Conservation (phyloP, 331 rosid genomes). For the Acacia pycnantha region DNA sequence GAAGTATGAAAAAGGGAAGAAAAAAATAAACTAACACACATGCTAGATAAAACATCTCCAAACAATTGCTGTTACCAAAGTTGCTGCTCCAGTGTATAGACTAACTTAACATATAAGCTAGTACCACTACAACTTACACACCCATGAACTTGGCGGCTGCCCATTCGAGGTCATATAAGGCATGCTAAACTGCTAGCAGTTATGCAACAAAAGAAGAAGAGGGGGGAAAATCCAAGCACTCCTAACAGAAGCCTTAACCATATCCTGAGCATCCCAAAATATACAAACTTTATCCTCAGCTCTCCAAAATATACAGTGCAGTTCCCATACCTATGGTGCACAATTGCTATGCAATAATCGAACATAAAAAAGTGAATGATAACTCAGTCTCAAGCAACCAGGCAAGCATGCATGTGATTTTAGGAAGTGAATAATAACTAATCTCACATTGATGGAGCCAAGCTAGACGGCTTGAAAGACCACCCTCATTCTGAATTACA, state of each 20-base stretch:
- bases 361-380: background rate
- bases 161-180: conserved; percentile 7
- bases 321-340: background rate
- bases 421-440: background rate
- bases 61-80: background rate
- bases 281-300: background rate
- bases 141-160: background rate
- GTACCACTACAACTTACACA: background rate
- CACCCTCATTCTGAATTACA: background rate
- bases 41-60: background rate
- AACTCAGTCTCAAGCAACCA: conserved; percentile 16
- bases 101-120: conserved; percentile 6
- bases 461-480: background rate
- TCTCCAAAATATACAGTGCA: background rate
- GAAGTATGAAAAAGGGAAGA: background rate
- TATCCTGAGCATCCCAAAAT: background rate
- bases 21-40: background rate
- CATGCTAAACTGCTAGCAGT: conserved; percentile 11
- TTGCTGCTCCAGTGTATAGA: background rate
- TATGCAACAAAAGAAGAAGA: background rate
- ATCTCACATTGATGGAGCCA: background rate
- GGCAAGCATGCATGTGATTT: background rate
- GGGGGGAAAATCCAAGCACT: background rate
- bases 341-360: background rate
- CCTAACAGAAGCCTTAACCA: background rate